phyloP scores from a whole-genome alignment of 2,329 filamentous ascomycete species.

The Aspergillus quadricinctus region DNA sequence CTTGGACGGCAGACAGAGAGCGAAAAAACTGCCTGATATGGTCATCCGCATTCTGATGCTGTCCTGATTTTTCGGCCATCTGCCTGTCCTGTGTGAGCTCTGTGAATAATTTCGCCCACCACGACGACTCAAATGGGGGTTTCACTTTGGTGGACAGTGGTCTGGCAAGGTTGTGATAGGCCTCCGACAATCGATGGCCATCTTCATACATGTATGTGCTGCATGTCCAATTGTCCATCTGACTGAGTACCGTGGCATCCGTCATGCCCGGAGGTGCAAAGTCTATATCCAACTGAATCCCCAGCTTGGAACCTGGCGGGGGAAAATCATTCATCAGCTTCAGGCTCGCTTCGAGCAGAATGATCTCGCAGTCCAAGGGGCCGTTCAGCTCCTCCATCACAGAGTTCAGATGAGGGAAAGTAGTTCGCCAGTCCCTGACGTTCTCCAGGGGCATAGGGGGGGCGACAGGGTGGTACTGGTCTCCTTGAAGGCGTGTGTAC shows the following conservation, averaged over 20 bases:
- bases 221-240: slow-evolving; percentile 42
- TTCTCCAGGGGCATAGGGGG: slow-evolving; percentile 39
- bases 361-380: slow-evolving; percentile 38
- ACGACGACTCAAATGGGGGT: slow-evolving; percentile 41
- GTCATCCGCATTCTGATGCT: slow-evolving; percentile 32
- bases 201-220: slow-evolving; percentile 41
- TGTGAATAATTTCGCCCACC: slow-evolving; percentile 44
- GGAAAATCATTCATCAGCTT: slow-evolving; percentile 43
- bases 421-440: slow-evolving; percentile 36
- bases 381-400: slow-evolving; percentile 32
- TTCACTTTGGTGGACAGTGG: slow-evolving; percentile 38
- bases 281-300: slow-evolving; percentile 41
- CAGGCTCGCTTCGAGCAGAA: slow-evolving; percentile 42
- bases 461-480: slow-evolving; percentile 30
- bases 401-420: slow-evolving; percentile 38
- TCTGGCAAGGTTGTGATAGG: slow-evolving; percentile 30
- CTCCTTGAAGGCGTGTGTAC: slow-evolving; percentile 41
- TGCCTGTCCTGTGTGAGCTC: slow-evolving; percentile 38
- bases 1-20: slow-evolving; percentile 43
- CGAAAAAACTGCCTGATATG: slow-evolving; percentile 35
- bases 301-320: slow-evolving; percentile 37
- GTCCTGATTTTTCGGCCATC: slow-evolving; percentile 33
- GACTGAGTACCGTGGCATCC: slow-evolving; percentile 28
- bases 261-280: slow-evolving; percentile 32
- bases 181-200: slow-evolving; percentile 27